phyloP scores from a whole-genome alignment of 2,329 filamentous ascomycete species.

The Colletotrichum magnum region DNA sequence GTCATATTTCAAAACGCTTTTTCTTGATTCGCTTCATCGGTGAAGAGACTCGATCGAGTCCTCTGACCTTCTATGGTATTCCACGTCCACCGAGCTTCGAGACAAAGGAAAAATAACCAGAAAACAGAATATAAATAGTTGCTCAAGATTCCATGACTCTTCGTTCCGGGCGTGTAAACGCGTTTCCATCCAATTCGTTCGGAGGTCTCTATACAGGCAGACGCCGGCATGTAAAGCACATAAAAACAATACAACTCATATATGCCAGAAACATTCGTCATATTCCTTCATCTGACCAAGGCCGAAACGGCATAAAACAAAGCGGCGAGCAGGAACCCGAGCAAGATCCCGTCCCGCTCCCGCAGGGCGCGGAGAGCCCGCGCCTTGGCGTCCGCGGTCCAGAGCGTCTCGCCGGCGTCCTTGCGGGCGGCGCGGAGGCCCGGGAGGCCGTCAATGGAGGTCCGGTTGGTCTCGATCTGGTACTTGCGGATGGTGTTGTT shows the following conservation, averaged over 20 bases:
- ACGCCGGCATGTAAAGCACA: not conserved
- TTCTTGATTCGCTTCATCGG: too few species aligned
- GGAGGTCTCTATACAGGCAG: constrained; percentile 13
- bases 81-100: too few species aligned
- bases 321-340: constrained; percentile 43
- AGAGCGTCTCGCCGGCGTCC: constrained; percentile 62
- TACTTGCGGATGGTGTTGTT: constrained; percentile 68
- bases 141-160: too few species aligned
- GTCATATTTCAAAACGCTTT: too few species aligned
- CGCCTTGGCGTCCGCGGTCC: constrained; percentile 54
- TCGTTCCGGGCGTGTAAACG: constrained; percentile 17
- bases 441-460: constrained; percentile 71
- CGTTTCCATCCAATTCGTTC: constrained; percentile 7
- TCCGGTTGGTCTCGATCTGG: constrained; percentile 67
- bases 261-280: not conserved
- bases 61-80: too few species aligned
- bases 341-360: constrained; percentile 36
- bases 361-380: constrained; percentile 11
- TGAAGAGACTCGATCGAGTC: too few species aligned
- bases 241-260: not conserved
- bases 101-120: too few species aligned
- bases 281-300: constrained; percentile 1
- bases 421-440: constrained; percentile 68
- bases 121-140: too few species aligned
- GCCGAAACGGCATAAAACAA: constrained; percentile 22